Evolutionary conservation across 2,329 filamentous ascomycete species (phyloP), one percentile per base, ranked within the genome.

Genomic region (Aspergillus ochraceus): DNA sequence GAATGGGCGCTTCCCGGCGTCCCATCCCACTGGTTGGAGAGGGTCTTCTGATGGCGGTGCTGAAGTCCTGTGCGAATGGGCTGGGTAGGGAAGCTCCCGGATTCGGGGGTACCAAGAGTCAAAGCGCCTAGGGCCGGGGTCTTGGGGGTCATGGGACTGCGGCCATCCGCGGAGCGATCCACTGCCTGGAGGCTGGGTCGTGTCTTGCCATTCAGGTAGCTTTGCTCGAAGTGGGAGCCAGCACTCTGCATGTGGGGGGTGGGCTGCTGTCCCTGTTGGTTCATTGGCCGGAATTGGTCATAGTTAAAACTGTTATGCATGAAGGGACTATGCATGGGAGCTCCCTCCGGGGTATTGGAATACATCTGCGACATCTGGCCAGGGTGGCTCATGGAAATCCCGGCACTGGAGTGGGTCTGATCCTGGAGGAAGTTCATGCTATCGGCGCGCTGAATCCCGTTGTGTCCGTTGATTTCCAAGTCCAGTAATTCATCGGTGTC

Each of bases 251-350:
- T 59, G 55, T 71, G 75, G 36, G 66, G 70, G 61, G 68, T 74
- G 59, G 70, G 71, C 58, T 67, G 71, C 60, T 67, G 71, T 60
- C 81, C 80, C 71, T 84, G 82, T 71, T 81, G 82, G 56, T 90
- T 88, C 70, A 80, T 80, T 60, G 86, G 85, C 49, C 90, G 86
- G 74, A 92, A 96, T 65, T 92, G 90, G 39, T 83, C 83, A 70
- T 90, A 90, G 76, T 88, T 89, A 80, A 93, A 95, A 71, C 85
- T 88, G 67, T 79, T 81, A 55, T 90, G 86, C 47, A 90, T 85
- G 70, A 92, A 97, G 0, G 94, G 94, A 69, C 92, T 97, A 71
- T 96, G 91, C 61, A 97, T 94, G 6, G 94, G 92, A 55, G 92
- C 90, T 55, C 92, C 92, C 62, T 98, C 94, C 3, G 94, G 93